These are phyloP conservation scores for Tetrapisispora taiwanensis DNA, from an alignment of 805 yeast genomes.

Conservation along the genomic window DNA sequence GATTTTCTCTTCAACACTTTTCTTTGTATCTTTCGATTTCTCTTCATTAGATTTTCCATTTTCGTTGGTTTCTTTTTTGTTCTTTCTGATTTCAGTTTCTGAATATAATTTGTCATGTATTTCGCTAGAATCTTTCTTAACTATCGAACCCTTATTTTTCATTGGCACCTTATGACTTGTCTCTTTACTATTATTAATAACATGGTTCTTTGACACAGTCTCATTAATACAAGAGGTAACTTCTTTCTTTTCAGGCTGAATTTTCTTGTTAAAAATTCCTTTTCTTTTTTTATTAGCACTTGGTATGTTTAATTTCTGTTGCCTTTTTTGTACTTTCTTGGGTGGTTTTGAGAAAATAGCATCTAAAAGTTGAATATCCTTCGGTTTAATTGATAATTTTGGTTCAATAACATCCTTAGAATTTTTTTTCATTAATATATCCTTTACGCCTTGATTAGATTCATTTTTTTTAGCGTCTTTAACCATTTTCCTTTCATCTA, in stretches of 20 bases:
- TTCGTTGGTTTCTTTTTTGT: too few species aligned
- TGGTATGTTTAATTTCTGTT: conserved; percentile 12
- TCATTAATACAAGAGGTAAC: too few species aligned
- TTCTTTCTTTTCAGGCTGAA: neutral
- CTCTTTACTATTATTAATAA: too few species aligned
- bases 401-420: neutral
- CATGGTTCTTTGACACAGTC: too few species aligned
- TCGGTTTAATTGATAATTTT: conserved; percentile 4
- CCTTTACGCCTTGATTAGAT: neutral
- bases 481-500: neutral
- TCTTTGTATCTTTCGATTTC: too few species aligned
- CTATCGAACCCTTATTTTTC: too few species aligned
- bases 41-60: too few species aligned
- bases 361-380: conserved; percentile 19
- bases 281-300: conserved; percentile 6
- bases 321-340: conserved; percentile 5
- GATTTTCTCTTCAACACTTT: neutral
- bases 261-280: neutral
- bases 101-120: too few species aligned
- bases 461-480: neutral
- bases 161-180: too few species aligned
- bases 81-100: too few species aligned
- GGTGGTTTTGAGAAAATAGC: conserved; percentile 14
- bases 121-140: too few species aligned
- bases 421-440: neutral